Percentiles rank a stretch among this genome's conserved stretches.
Evolutionary conservation across 2,329 filamentous ascomycete species (phyloP).

Genomic region (Gaeumannomyces sp.): DNA sequence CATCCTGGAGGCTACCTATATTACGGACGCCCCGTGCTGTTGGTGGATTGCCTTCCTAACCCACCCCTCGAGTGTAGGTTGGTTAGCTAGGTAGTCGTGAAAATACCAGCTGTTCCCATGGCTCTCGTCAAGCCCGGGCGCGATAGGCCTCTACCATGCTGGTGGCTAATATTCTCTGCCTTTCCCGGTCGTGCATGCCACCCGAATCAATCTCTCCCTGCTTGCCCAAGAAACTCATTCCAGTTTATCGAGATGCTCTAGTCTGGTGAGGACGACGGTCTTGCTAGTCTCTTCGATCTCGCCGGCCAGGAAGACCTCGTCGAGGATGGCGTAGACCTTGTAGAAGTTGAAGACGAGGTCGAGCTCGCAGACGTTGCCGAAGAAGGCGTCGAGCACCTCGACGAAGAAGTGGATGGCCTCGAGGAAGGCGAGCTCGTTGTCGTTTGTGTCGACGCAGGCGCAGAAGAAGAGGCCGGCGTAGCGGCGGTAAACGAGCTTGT

Average conservation of each 20-base stretch:
- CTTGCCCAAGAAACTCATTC: constrained; percentile 51
- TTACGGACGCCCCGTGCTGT: neutral
- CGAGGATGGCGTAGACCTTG: constrained; percentile 94
- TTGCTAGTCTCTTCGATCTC: constrained; percentile 99
- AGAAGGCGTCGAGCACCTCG: constrained; percentile 96
- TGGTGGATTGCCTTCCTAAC: neutral
- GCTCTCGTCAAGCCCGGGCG: too few relatives aligned
- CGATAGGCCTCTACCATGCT: too few relatives aligned
- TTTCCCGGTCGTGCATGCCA: neutral
- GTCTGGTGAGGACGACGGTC: constrained; percentile 86
- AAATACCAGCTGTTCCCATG: neutral
- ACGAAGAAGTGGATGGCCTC: constrained; percentile 99
- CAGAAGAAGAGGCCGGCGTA: constrained; percentile 99
- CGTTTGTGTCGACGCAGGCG: constrained; percentile 97
- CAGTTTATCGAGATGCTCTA: constrained; percentile 95
- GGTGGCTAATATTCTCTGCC: neutral
- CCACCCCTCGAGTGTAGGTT: neutral
- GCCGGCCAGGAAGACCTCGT: constrained; percentile 94
- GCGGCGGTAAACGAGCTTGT: constrained; percentile 94
- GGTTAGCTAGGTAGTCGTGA: neutral
- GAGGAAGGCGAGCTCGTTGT: constrained; percentile 94
- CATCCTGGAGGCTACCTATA: neutral
- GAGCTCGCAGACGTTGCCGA: constrained; percentile 97
- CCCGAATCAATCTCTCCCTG: constrained; percentile 1
- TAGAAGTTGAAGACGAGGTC: constrained; percentile 82